phyloP scores from a whole-genome alignment of 306 rosid genomes.

The Oxytropis ochrocephala region DNA sequence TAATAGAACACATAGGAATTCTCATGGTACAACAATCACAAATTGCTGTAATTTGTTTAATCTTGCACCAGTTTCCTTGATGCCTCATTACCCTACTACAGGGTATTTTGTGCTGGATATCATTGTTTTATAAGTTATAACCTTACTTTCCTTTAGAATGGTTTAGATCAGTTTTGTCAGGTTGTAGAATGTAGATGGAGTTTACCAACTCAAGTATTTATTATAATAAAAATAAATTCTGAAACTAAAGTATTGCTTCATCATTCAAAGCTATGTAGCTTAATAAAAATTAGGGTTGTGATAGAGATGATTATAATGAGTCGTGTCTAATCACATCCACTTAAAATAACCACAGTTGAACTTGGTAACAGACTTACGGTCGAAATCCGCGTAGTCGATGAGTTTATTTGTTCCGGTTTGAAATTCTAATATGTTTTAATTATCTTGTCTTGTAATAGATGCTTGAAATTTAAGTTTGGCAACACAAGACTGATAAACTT shows the following conservation, averaged over 20 bases:
- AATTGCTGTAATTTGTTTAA: background rate
- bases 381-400: background rate
- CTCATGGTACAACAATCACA: background rate
- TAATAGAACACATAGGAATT: background rate
- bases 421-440: no score
- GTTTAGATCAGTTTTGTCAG: background rate
- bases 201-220: background rate
- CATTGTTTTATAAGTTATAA: conserved; percentile 11
- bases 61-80: background rate
- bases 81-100: background rate
- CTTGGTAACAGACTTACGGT: background rate
- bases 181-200: background rate
- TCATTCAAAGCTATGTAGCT: background rate
- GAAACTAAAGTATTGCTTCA: background rate
- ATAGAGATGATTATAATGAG: background rate
- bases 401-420: background rate
- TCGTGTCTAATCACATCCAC: background rate
- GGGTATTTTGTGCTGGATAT: background rate
- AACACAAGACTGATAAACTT: conserved; percentile 18
- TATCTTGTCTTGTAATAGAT: background rate
- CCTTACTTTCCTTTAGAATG: background rate
- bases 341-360: background rate
- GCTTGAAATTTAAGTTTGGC: background rate
- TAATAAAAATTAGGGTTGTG: background rate
- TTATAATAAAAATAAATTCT: background rate